A percentile compares a stretch with the other conserved stretches of the same genome.
phyloP scores from a whole-genome alignment of 2,329 filamentous ascomycete genomes.

The Xylariaceae sp. region DNA sequence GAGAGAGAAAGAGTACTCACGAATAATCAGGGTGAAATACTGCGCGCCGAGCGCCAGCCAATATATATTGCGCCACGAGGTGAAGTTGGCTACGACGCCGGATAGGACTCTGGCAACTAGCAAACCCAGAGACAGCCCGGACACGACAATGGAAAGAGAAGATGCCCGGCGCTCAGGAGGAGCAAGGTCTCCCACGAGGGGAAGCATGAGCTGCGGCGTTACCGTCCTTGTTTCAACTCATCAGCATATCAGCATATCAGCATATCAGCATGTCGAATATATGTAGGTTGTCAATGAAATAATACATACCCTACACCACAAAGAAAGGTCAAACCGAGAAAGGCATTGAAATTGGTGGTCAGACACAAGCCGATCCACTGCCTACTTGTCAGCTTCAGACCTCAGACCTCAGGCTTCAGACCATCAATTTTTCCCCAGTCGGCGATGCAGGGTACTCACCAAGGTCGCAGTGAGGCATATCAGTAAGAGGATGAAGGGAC shows the following conservation, averaged over 20 bases:
- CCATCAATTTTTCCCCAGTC: neutral
- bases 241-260: conserved; percentile 1
- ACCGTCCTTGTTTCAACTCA: conserved; percentile 25
- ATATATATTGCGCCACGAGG: conserved; percentile 61
- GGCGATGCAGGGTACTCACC: conserved; percentile 36
- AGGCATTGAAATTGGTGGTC: conserved; percentile 52
- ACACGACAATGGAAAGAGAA: conserved; percentile 59
- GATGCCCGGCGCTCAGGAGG: conserved; percentile 56
- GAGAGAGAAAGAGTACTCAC: conserved; percentile 4
- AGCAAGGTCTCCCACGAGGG: conserved; percentile 62
- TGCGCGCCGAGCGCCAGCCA: conserved; percentile 62
- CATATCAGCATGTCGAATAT: neutral
- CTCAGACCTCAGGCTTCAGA: neutral
- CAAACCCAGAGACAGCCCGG: conserved; percentile 59
- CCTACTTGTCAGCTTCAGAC: conserved; percentile 1
- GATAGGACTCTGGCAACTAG: conserved; percentile 63
- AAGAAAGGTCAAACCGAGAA: conserved; percentile 58
- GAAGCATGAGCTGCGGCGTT: conserved; percentile 56
- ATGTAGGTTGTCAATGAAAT: neutral
- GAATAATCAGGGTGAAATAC: conserved; percentile 53
- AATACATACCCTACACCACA: conserved; percentile 39
- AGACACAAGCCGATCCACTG: conserved; percentile 57
- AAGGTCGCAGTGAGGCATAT: conserved; percentile 57
- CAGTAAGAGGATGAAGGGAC: conserved; percentile 56
- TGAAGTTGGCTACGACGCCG: conserved; percentile 61